Evolutionary conservation across 305 asterid genomes (phyloP).

Genomic region (Lippia alba): DNA sequence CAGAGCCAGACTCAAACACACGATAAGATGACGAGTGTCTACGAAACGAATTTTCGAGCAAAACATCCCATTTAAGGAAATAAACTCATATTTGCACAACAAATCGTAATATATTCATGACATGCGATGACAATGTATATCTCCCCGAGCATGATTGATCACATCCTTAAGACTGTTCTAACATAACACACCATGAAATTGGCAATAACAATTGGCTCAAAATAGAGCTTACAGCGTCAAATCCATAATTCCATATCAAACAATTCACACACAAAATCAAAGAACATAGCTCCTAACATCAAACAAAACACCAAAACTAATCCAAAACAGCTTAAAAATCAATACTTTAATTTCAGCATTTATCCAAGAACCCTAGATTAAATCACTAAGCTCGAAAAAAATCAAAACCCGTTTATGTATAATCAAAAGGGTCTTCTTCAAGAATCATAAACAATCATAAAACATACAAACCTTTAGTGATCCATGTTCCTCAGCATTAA

Average conservation of each 20-base stretch:
- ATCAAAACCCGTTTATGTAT: slow-evolving; percentile 36
- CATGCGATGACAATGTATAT: background rate
- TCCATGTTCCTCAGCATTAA: slow-evolving; percentile 49
- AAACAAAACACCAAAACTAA: background rate
- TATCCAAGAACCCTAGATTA: slow-evolving; percentile 18
- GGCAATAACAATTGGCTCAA: background rate
- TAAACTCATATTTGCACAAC: too few species aligned
- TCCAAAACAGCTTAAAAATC: background rate
- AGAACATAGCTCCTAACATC: background rate
- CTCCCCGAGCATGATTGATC: background rate
- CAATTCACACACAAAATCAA: too few species aligned
- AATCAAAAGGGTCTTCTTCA: slow-evolving; percentile 25
- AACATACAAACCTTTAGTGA: slow-evolving; percentile 51
- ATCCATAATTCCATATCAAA: too few species aligned
- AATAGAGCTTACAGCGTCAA: background rate
- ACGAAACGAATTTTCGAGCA: too few species aligned
- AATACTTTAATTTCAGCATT: background rate
- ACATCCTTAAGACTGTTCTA: background rate
- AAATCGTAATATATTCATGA: background rate
- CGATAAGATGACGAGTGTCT: too few species aligned
- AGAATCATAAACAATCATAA: slow-evolving; percentile 16
- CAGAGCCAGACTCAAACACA: too few species aligned
- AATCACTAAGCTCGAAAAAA: slow-evolving; percentile 23
- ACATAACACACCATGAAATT: background rate
- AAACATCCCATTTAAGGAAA: too few species aligned